Evolutionary conservation across 768 basidiomycete species (phyloP).

Genomic region (Russula ochroleuca): DNA sequence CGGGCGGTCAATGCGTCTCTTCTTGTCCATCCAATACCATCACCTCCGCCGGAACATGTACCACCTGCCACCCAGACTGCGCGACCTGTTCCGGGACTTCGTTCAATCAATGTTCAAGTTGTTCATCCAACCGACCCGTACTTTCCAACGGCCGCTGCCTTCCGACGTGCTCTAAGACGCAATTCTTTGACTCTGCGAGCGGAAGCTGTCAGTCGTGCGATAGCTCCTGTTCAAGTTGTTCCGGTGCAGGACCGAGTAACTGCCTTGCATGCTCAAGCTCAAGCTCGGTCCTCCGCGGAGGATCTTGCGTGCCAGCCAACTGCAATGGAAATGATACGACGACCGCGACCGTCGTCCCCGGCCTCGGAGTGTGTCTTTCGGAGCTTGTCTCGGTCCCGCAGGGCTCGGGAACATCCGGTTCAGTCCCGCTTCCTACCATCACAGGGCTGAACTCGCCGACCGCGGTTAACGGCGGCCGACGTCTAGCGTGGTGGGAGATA

Average conservation of each 20-base stretch:
- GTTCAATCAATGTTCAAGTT: conserved; percentile 76
- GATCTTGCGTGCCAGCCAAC: conserved; percentile 58
- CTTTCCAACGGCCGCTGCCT: conserved; percentile 73
- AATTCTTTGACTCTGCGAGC: conserved; percentile 67
- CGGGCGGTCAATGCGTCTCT: conserved; percentile 66
- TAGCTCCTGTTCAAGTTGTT: conserved; percentile 73
- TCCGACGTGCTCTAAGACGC: conserved; percentile 64
- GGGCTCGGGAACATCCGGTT: conserved; percentile 40
- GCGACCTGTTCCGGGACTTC: conserved; percentile 73
- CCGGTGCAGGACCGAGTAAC: conserved; percentile 57
- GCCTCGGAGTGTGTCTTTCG: conserved; percentile 76
- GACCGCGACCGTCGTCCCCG: conserved; percentile 52
- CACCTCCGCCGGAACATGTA: conserved; percentile 59
- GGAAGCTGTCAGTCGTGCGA: conserved; percentile 69
- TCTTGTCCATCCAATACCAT: conserved; percentile 73
- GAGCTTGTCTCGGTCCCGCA: conserved; percentile 57
- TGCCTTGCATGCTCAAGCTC: conserved; percentile 73
- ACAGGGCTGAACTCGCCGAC: conserved; percentile 57
- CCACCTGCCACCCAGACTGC: conserved; percentile 83
- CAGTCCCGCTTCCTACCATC: conserved; percentile 48
- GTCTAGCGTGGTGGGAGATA: conserved; percentile 79
- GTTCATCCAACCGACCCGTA: conserved; percentile 63
- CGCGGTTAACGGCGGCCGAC: conserved; percentile 25
- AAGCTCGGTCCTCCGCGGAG: conserved; percentile 56
- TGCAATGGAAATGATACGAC: conserved; percentile 47